Base-by-base conservation (phyloP, 164 flowering plant genomes). In the Akebia trifoliata region DNA sequence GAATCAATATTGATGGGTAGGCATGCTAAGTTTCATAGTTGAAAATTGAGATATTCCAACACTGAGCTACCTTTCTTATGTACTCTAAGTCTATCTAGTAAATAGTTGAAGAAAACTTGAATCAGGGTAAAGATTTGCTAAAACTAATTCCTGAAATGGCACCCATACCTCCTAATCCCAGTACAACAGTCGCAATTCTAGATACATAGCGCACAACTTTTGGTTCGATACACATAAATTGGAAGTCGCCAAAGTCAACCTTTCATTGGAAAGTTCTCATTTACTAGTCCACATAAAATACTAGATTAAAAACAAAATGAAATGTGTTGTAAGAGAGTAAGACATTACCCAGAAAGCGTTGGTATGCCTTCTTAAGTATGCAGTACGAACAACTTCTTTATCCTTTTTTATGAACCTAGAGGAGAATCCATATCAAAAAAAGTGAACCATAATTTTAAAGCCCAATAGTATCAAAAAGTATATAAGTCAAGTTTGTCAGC, bases 161-260 rank as follows among this genome's bases (percentile, higher is more conserved):
- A 26, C 35, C 67, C 69, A 59, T 60, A 90, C 97, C 97, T 85
- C 93, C 97, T 34, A 93, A 82, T 65, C 93, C 90, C 65, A 83
- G 66, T 48, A 82, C 67, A 52, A 95, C 85, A 54, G 97, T 82
- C 18, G 95, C 97, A 64, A 82, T 86, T 38, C 95, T 93, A 40
- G 95, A 85, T 11, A 87, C 95, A 73, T 76, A 90, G 29, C 81
- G 74, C 38, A 87, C 87, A 67, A 69, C 80, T 69, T 77, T 82
- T 67, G 95, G 97, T 69, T 79, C 78, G 62, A 90, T 87, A 20
- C 83, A 86, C 70, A 87, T 20, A 65, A 90, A 87, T 68, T 81
- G 81, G 68, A 90, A 87, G 73, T 87, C 95, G 44, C 93, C 95
- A 78, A 85, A 50, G 20, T 87, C 97, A 69, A 90, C 97, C 97